phyloP scores from a whole-genome alignment of 2,329 filamentous ascomycete genomes.

The Cryphonectria carpinicola region DNA sequence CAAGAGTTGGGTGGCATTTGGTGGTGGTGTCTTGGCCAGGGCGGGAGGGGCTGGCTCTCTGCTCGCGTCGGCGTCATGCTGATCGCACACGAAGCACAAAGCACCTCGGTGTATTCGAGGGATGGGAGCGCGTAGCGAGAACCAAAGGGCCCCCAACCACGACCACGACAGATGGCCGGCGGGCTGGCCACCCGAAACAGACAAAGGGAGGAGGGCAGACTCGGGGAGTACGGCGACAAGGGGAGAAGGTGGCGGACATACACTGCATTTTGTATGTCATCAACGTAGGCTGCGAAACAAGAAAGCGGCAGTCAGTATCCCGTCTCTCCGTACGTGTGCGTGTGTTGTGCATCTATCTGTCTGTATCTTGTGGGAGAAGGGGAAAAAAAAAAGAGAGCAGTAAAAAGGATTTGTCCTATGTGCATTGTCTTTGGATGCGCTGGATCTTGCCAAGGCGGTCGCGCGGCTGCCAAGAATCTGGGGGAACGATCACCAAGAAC shows the following conservation, averaged over 20 bases:
- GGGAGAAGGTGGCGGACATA: slow-evolving; percentile 37
- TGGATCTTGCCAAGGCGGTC: slow-evolving; percentile 27
- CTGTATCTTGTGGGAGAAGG: too few species aligned
- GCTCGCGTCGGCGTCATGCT: neutral
- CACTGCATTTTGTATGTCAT: slow-evolving; percentile 56
- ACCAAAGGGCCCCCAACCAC: neutral
- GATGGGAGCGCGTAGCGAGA: neutral
- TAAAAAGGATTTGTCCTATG: neutral
- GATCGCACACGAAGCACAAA: neutral
- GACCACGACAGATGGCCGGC: neutral
- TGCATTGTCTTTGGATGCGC: slow-evolving; percentile 1
- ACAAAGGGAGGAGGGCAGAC: neutral
- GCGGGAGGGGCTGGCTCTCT: neutral
- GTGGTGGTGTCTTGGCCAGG: slow-evolving; percentile 10
- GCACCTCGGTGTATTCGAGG: neutral
- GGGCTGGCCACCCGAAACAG: neutral
- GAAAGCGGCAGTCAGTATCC: slow-evolving; percentile 39
- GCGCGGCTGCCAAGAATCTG: slow-evolving; percentile 24
- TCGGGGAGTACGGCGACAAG: slow-evolving; percentile 17
- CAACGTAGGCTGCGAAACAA: slow-evolving; percentile 46
- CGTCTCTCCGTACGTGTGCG: too few species aligned
- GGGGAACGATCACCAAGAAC: slow-evolving; percentile 15
- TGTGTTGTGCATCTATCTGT: too few species aligned
- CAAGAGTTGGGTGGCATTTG: neutral
- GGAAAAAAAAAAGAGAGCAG: too few species aligned